phyloP scores from a whole-genome alignment of 2,329 filamentous ascomycete genomes.

The Fusarium veterinarium region DNA sequence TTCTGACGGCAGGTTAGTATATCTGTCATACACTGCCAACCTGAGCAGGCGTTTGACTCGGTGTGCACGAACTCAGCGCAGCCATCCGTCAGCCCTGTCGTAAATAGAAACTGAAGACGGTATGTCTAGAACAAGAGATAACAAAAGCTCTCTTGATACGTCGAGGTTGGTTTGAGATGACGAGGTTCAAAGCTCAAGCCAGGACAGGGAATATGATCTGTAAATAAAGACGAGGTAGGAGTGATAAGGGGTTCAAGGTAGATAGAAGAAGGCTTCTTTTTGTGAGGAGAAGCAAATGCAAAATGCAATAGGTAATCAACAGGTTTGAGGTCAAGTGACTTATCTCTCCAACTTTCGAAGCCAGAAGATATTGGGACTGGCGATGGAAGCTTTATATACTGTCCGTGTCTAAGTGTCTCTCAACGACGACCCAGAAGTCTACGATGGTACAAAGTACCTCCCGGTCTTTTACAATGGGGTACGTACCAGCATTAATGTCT shows the following conservation, averaged over 20 bases:
- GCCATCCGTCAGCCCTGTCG: conserved; percentile 48
- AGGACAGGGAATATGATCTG: conserved; percentile 7
- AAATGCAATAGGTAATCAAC: conserved; percentile 16
- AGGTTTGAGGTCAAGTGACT: conserved; percentile 38
- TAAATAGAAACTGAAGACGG: conserved; percentile 46
- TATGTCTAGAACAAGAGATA: conserved; percentile 43
- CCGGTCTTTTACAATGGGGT: conserved; percentile 17
- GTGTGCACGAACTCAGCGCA: conserved; percentile 46
- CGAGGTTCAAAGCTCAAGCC: conserved; percentile 32
- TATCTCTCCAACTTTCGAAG: conserved; percentile 36
- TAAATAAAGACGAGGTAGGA: conserved; percentile 16
- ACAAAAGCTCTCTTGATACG: conserved; percentile 45
- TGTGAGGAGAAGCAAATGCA: conserved; percentile 15
- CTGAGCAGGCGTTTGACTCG: conserved; percentile 27
- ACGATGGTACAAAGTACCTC: conserved; percentile 40
- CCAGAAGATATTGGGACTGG: conserved; percentile 32
- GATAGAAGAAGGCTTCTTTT: conserved; percentile 27
- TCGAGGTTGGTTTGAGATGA: conserved; percentile 27
- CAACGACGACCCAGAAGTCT: conserved; percentile 34
- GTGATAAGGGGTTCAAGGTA: conserved; percentile 14
- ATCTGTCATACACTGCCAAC: conserved; percentile 33
- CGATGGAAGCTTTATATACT: conserved; percentile 48
- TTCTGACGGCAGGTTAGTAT: conserved; percentile 42
- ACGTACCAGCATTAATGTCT: conserved; percentile 31
- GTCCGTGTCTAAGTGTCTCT: conserved; percentile 37